Base-by-base conservation (phyloP, 106 monocot genomes). In the Platanthera guangdongensis region DNA sequence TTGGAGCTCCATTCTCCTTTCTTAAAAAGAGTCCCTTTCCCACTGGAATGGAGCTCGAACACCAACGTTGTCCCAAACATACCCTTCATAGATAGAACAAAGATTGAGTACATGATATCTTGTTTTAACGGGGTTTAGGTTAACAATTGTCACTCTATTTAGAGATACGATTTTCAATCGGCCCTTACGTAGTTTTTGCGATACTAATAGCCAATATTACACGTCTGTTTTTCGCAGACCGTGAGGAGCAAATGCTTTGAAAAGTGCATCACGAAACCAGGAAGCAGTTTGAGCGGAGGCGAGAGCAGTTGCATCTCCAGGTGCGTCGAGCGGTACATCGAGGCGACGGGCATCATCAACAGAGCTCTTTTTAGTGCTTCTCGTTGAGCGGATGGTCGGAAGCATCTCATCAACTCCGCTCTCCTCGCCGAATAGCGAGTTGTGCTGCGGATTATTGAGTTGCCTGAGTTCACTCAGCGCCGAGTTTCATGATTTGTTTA, bases 181-280 rank as follows among this genome's bases (percentile, higher is more conserved):
- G 39, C 39, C 39, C 1, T 39, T 39, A 39, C 1, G 39, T 39
- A 39, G 3, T 62, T 62, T 62, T 62, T 2, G 60, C 6, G 60
- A 62, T 16, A 6, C 13, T 62, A 6, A 14, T 14, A 14, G 6
- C 18, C 6, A 62, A 62, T 14, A 15, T 25, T 25, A 9, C 3
- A 14, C n/a, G 10, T 3, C n/a, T 5, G 3, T 72, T 11, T 18
- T 57, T 12, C 6, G 46, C 86, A 97, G 96, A 97, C 93, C 0
- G 83, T 97, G 11, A 84, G 96, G 51, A 87, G 86, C 86, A 97
- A 93, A 81, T 97, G 96, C 75, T 97, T 97, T 67, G 30, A 78
- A n/a, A 97, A 93, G 78, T 97, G 96, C 78, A 89, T 97, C 57
- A 91, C 93, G 11, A 97, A 97, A 78, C 96, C 96, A 7, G 96